phyloP scores from a whole-genome alignment of 371 early-diverging fungal genomes.

The Parasitella parasitica region DNA sequence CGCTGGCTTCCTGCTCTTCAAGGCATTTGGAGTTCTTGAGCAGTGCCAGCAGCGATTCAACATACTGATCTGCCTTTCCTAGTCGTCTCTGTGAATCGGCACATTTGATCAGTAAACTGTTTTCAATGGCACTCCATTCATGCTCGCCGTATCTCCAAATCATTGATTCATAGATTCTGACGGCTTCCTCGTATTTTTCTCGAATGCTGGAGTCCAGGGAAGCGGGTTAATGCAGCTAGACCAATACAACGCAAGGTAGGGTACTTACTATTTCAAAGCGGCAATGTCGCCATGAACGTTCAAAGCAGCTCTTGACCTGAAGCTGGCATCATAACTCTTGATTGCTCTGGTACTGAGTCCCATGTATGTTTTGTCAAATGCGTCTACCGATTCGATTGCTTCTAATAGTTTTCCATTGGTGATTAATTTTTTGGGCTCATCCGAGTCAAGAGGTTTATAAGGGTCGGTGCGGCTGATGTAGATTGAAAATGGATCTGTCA shows the following conservation, averaged over 20 bases:
- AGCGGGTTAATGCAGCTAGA: too few species aligned
- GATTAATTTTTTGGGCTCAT: conserved; percentile 34
- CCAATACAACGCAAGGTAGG: too few species aligned
- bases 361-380: conserved; percentile 78
- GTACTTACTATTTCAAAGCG: conserved; percentile 71
- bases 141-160: conserved; percentile 63
- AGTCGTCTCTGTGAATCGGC: conserved; percentile 66
- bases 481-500: conserved; percentile 57
- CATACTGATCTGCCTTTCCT: conserved; percentile 55
- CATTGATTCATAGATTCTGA: conserved; percentile 66
- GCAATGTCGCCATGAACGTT: conserved; percentile 78
- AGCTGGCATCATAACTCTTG: conserved; percentile 68
- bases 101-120: conserved; percentile 68
- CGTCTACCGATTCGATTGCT: conserved; percentile 60
- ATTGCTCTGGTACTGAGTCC: conserved; percentile 63
- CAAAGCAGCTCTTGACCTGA: conserved; percentile 60
- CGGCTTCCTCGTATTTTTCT: conserved; percentile 67
- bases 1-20: conserved; percentile 39
- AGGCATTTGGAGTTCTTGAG: conserved; percentile 54
- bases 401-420: conserved; percentile 68
- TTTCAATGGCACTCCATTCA: conserved; percentile 74
- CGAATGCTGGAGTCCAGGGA: conserved; percentile 45
- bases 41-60: conserved; percentile 61
- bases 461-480: conserved; percentile 39
- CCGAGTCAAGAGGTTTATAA: conserved; percentile 8